Percentiles rank a stretch among this genome's conserved stretches.
Conservation (phyloP, 2,329 filamentous ascomycete genomes). For the Hypoxylon sp. region DNA sequence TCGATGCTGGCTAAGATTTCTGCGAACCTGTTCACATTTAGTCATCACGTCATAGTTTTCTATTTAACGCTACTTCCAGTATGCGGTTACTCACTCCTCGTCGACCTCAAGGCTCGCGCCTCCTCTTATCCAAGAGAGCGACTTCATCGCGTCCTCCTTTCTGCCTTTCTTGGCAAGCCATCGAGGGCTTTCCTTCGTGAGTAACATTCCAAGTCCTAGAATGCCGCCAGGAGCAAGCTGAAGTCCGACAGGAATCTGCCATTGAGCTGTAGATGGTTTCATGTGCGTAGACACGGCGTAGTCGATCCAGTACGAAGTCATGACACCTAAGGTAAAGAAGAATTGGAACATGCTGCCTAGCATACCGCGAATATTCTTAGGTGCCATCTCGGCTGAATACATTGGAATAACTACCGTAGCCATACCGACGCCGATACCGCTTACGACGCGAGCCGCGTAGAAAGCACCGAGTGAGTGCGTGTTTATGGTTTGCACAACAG, state of each 20-base stretch:
- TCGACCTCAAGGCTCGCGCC: conserved; percentile 57
- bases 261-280: conserved; percentile 59
- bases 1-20: conserved; percentile 63
- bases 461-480: conserved; percentile 57
- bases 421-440: conserved; percentile 55
- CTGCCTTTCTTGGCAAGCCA: conserved; percentile 64
- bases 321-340: conserved; percentile 61
- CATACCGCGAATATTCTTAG: conserved; percentile 61
- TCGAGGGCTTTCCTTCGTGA: conserved; percentile 64
- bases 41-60: neutral
- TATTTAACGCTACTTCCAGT: neutral
- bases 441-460: conserved; percentile 58
- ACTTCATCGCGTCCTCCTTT: conserved; percentile 62
- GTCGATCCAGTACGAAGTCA: conserved; percentile 62
- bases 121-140: conserved; percentile 67
- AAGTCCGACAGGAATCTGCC: conserved; percentile 66
- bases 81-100: conserved; percentile 52
- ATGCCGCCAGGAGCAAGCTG: conserved; percentile 58
- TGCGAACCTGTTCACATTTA: conserved; percentile 51
- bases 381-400: conserved; percentile 63
- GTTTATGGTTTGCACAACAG: conserved; percentile 59
- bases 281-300: conserved; percentile 63
- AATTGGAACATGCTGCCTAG: conserved; percentile 60
- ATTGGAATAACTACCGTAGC: conserved; percentile 62
- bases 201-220: conserved; percentile 65